These are phyloP conservation scores for Trebouxia sp. DNA, from an alignment of 139 green algal species.

Conservation along the genomic window DNA sequence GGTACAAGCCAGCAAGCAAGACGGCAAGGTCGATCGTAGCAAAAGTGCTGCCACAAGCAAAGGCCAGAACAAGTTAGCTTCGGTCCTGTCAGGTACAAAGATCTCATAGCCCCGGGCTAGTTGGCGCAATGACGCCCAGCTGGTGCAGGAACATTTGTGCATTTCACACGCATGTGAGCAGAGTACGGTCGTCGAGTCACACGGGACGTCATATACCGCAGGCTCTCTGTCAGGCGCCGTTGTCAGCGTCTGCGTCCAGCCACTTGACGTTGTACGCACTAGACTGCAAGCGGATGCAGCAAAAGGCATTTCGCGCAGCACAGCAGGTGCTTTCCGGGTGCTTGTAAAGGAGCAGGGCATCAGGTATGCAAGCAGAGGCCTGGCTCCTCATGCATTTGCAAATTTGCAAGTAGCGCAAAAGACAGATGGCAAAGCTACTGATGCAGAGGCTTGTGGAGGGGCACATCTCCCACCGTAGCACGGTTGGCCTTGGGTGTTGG, in stretches of 20 bases:
- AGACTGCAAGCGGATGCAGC: constrained; percentile 82
- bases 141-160: too few species aligned
- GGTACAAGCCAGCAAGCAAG: not conserved
- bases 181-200: too few species aligned
- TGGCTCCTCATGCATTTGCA: not conserved
- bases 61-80: constrained; percentile 26
- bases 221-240: constrained; percentile 56
- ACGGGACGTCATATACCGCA: too few species aligned
- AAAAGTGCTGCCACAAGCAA: not conserved
- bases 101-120: not conserved
- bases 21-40: not conserved
- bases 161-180: too few species aligned
- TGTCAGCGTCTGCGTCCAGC: constrained; percentile 69
- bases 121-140: too few species aligned
- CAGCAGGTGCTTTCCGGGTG: not conserved
- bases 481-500: constrained; percentile 73
- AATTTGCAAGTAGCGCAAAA: not conserved
- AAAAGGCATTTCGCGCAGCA: constrained; percentile 38
- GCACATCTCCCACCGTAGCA: constrained; percentile 72
- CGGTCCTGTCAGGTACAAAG: not conserved
- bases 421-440: not conserved
- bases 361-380: not conserved
- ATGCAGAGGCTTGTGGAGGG: constrained; percentile 68
- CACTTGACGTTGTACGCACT: constrained; percentile 86
- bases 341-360: not conserved